A percentile compares a stretch with the other conserved stretches of the same genome.
These are phyloP conservation scores for Boletus insuetus DNA, from an alignment of 768 basidiomycete genomes.

Conservation along the genomic window DNA sequence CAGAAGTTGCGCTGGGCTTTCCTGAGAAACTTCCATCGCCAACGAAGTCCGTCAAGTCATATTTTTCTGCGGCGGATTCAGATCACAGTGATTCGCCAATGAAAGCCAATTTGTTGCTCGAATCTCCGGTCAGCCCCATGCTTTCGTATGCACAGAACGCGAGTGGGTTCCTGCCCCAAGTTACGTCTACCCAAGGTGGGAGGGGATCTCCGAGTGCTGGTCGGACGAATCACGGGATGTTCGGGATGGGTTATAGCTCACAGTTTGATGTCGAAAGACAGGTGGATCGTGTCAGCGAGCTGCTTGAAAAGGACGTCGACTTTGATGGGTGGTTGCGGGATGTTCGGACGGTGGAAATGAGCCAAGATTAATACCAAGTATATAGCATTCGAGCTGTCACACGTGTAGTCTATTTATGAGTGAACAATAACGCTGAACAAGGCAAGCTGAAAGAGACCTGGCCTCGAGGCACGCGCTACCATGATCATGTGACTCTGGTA, in stretches of 20 bases:
- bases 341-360: slow-evolving; percentile 32
- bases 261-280: slow-evolving; percentile 58
- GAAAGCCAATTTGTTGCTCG: slow-evolving; percentile 25
- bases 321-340: slow-evolving; percentile 53
- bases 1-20: background rate
- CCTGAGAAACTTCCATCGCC: slow-evolving; percentile 27
- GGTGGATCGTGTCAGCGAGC: slow-evolving; percentile 49
- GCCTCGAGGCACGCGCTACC: slow-evolving; percentile 31
- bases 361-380: slow-evolving; percentile 11
- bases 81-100: slow-evolving; percentile 26
- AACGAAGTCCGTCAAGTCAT: slow-evolving; percentile 33
- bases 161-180: slow-evolving; percentile 35
- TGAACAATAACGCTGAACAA: slow-evolving; percentile 15
- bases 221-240: slow-evolving; percentile 25
- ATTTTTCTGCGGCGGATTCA: slow-evolving; percentile 40
- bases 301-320: slow-evolving; percentile 59
- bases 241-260: slow-evolving; percentile 50
- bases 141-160: slow-evolving; percentile 36
- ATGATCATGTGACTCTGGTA: slow-evolving; percentile 27
- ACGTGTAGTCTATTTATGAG: slow-evolving; percentile 23
- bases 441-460: slow-evolving; percentile 28
- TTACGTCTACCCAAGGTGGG: slow-evolving; percentile 37
- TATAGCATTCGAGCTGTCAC: background rate
- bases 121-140: slow-evolving; percentile 35
- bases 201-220: slow-evolving; percentile 11